phyloP scores from a whole-genome alignment of 257 asterid genomes.

The Prunella vulgaris region DNA sequence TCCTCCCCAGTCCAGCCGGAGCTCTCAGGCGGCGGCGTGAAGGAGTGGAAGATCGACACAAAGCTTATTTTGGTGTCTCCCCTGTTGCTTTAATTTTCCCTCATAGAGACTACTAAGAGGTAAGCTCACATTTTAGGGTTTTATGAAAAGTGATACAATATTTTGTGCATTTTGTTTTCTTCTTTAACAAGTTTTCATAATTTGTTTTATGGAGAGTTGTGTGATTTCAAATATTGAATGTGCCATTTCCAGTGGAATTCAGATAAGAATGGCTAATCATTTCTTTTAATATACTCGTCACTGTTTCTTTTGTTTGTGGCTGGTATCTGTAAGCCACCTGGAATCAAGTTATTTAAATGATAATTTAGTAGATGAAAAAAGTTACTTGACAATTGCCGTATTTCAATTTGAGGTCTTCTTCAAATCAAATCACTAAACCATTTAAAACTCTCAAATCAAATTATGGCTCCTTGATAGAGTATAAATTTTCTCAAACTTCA shows the following conservation, averaged over 20 bases:
- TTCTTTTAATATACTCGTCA: too few relatives aligned
- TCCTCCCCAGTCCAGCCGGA: background rate
- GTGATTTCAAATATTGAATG: background rate
- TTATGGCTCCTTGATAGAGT: background rate
- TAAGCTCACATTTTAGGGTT: conserved; percentile 16
- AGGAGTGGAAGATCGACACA: background rate
- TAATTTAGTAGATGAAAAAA: too few relatives aligned
- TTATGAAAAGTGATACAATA: background rate
- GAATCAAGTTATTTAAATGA: too few relatives aligned
- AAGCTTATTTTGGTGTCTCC: conserved; percentile 22
- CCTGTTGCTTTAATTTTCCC: conserved; percentile 73
- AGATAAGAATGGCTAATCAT: too few relatives aligned
- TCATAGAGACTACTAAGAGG: conserved; percentile 96
- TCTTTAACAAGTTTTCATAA: too few relatives aligned
- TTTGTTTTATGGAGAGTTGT: background rate
- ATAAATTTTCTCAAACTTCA: background rate
- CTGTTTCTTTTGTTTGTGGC: too few relatives aligned
- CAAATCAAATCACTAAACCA: too few relatives aligned
- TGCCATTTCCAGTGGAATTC: too few relatives aligned
- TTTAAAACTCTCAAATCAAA: background rate
- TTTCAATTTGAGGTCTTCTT: too few relatives aligned
- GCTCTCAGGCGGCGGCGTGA: background rate
- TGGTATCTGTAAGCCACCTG: too few relatives aligned
- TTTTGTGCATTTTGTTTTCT: background rate
- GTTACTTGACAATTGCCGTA: too few relatives aligned